A percentile compares a stretch with the other conserved stretches of the same genome.
phyloP scores from a whole-genome alignment of 371 early-diverging fungal species.

The Mortierella sp. region DNA sequence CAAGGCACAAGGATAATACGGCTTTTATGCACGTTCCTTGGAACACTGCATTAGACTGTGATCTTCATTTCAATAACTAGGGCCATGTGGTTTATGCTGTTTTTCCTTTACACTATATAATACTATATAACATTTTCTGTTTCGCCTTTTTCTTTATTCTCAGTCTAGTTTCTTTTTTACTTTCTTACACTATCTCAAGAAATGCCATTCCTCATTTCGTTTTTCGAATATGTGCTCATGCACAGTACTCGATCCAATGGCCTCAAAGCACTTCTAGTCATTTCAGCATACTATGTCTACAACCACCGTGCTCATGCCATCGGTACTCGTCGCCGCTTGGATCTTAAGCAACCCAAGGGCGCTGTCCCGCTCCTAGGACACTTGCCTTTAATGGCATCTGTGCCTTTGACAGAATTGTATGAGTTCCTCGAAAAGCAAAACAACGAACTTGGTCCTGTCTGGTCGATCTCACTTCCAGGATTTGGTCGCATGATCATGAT shows the following conservation, averaged over 20 bases:
- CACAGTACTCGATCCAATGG: constrained; percentile 2
- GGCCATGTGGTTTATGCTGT: no score
- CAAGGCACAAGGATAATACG: no score
- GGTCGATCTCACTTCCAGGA: constrained; percentile 30
- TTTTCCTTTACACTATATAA: no score
- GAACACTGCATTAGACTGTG: no score
- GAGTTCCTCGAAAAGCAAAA: constrained; percentile 26
- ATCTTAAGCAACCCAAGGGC: constrained; percentile 20
- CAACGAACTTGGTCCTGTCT: constrained; percentile 29
- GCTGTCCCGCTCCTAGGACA: constrained; percentile 20
- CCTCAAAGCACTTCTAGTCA: constrained; percentile 6
- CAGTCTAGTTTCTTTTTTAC: no score
- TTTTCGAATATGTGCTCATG: constrained; percentile 1
- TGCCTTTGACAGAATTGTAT: constrained; percentile 24
- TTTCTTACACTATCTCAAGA: no score
- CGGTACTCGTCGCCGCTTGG: constrained; percentile 21
- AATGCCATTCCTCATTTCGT: neutral
- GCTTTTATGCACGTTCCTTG: no score
- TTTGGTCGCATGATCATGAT: constrained; percentile 31
- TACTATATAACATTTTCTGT: no score
- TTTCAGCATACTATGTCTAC: neutral
- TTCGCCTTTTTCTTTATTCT: no score
- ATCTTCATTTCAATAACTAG: no score
- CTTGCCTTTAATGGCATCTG: constrained; percentile 10
- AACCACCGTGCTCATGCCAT: constrained; percentile 19